These are phyloP conservation scores for Marasmius fiardii DNA, from an alignment of 1,284 basidiomycete species.

Conservation along the genomic window DNA sequence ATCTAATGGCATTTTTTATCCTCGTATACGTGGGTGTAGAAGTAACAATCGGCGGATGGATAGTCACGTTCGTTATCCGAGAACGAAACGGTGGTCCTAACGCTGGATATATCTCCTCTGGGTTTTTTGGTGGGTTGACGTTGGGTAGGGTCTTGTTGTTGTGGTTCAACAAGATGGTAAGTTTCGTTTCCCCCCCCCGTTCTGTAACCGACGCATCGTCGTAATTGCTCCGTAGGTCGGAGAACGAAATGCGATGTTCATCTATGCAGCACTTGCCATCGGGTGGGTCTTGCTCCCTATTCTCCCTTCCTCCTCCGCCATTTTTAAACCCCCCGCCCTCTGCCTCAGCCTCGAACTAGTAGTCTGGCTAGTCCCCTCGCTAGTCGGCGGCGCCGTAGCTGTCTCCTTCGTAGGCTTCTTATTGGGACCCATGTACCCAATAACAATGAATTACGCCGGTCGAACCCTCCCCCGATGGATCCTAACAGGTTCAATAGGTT, in stretches of 20 bases:
- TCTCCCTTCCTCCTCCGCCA: not conserved
- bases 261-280: slow-evolving; percentile 20
- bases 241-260: slow-evolving; percentile 19
- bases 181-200: not conserved
- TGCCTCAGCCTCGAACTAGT: slow-evolving; percentile 40
- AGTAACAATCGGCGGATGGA: slow-evolving; percentile 46
- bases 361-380: slow-evolving; percentile 46
- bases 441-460: slow-evolving; percentile 22
- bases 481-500: slow-evolving; percentile 22
- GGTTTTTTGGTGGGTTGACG: slow-evolving; percentile 30
- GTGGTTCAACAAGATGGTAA: slow-evolving; percentile 22
- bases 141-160: slow-evolving; percentile 25
- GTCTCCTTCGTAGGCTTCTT: slow-evolving; percentile 27
- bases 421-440: slow-evolving; percentile 28
- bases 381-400: slow-evolving; percentile 45
- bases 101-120: slow-evolving; percentile 30
- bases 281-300: slow-evolving; percentile 16
- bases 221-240: slow-evolving; percentile 14
- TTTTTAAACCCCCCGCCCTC: not conserved
- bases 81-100: slow-evolving; percentile 23
- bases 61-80: slow-evolving; percentile 36
- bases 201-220: not conserved
- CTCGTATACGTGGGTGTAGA: slow-evolving; percentile 44
- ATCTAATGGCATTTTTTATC: slow-evolving; percentile 38
- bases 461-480: slow-evolving; percentile 23